phyloP scores from a whole-genome alignment of 495 filamentous ascomycete species.

The Cudoniella acicularis region DNA sequence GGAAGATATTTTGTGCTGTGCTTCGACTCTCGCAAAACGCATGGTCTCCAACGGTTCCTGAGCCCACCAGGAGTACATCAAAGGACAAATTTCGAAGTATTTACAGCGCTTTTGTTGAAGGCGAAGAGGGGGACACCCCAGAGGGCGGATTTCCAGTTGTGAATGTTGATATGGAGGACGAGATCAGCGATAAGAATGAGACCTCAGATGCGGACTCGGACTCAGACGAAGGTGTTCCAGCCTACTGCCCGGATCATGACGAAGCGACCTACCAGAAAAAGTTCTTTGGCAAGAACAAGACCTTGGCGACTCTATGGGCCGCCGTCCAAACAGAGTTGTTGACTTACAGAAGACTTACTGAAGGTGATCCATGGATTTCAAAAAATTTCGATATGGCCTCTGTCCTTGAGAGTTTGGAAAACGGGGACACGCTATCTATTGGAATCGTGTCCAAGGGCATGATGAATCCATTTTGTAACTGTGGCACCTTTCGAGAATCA shows the following conservation, averaged over 20 bases:
- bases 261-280: conserved; percentile 5
- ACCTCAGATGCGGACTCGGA: background rate
- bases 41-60: background rate
- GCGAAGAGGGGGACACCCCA: background rate
- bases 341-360: conserved; percentile 26
- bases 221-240: background rate
- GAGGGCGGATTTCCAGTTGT: conserved; percentile 1
- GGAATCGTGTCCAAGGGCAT: conserved; percentile 18
- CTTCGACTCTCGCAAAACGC: conserved; percentile 10
- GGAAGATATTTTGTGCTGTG: conserved; percentile 13
- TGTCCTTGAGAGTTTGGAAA: conserved; percentile 18
- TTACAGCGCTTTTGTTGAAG: conserved; percentile 10
- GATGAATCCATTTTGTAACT: conserved; percentile 27
- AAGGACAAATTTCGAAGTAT: conserved; percentile 4
- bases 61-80: background rate
- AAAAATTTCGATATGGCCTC: conserved; percentile 24
- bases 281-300: conserved; percentile 20
- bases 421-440: conserved; percentile 9
- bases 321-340: conserved; percentile 28
- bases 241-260: background rate
- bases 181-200: background rate
- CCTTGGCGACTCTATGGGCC: conserved; percentile 24
- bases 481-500: conserved; percentile 18
- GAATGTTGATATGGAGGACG: background rate
- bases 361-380: conserved; percentile 29